Evolutionary conservation across 345 rosid species (phyloP).

Genomic region (Gossypioides kirkii): DNA sequence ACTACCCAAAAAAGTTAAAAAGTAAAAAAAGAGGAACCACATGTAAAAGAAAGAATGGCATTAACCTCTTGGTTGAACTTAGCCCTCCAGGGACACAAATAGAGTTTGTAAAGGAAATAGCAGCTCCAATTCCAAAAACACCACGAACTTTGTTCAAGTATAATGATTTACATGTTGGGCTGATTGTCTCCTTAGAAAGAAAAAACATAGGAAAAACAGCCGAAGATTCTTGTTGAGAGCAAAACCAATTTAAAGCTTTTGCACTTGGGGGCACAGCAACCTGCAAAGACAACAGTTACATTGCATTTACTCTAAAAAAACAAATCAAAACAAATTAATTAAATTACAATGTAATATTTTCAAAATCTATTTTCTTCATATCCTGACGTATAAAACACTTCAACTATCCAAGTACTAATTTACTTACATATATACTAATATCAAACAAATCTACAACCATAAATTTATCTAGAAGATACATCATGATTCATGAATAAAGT

Average conservation of each 20-base stretch:
- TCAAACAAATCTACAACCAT: background rate
- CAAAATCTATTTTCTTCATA: background rate
- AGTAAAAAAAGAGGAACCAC: background rate
- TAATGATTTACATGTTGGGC: conserved; percentile 48
- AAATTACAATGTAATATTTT: background rate
- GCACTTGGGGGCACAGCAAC: conserved; percentile 86
- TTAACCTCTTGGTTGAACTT: conserved; percentile 46
- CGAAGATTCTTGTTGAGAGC: conserved; percentile 52
- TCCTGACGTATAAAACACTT: background rate
- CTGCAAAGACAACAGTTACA: conserved; percentile 31
- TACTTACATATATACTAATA: background rate
- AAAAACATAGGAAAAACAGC: conserved; percentile 72
- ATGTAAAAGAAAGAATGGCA: background rate
- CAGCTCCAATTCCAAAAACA: conserved; percentile 73
- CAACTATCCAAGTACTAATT: background rate
- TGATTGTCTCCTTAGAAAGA: conserved; percentile 52
- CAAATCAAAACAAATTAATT: background rate
- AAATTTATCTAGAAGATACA: background rate
- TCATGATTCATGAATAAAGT: background rate
- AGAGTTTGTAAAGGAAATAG: conserved; percentile 53
- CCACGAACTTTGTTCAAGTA: conserved; percentile 54
- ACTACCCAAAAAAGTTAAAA: background rate
- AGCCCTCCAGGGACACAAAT: conserved; percentile 23
- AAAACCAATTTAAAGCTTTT: conserved; percentile 82
- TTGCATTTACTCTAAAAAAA: background rate